Conservation (phyloP, 495 filamentous ascomycete species). For the Amniculicola lignicola region DNA sequence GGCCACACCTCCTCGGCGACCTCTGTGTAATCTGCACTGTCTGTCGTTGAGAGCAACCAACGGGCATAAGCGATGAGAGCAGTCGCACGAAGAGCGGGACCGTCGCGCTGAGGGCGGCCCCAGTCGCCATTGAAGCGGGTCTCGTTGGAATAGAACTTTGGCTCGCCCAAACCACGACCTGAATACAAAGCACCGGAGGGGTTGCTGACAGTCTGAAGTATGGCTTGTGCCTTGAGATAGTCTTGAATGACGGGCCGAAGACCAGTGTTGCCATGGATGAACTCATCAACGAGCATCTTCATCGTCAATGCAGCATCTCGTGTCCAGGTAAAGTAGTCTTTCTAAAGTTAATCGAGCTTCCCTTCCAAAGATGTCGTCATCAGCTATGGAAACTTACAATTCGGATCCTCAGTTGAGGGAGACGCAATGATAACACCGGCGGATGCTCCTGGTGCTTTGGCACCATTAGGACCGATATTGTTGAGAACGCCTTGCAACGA, state of each 20-base stretch:
- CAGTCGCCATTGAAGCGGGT: conserved; percentile 61
- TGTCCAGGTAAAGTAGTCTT: conserved; percentile 68
- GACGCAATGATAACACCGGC: conserved; percentile 23
- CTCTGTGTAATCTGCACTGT: conserved; percentile 41
- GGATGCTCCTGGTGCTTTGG: conserved; percentile 14
- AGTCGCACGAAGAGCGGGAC: conserved; percentile 66
- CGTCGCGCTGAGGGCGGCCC: conserved; percentile 71
- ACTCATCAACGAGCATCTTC: conserved; percentile 60
- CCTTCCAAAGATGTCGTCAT: not conserved
- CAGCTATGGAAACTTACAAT: conserved; percentile 14
- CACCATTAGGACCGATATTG: conserved; percentile 28
- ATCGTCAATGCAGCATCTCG: conserved; percentile 63
- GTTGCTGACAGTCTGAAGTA: conserved; percentile 59
- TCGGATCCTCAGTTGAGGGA: conserved; percentile 16
- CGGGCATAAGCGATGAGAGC: conserved; percentile 48
- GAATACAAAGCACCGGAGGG: conserved; percentile 55
- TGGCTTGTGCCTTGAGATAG: conserved; percentile 56
- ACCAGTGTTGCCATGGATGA: conserved; percentile 50
- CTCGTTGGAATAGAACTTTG: conserved; percentile 60
- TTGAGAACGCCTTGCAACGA: conserved; percentile 20
- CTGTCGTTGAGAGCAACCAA: conserved; percentile 51
- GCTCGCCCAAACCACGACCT: conserved; percentile 51
- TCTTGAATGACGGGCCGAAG: conserved; percentile 55
- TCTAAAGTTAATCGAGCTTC: not conserved
- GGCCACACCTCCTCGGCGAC: conserved; percentile 54